These are phyloP conservation scores for Naegleria gruberi DNA, from an alignment of 208 protist species.

Conservation along the genomic window DNA sequence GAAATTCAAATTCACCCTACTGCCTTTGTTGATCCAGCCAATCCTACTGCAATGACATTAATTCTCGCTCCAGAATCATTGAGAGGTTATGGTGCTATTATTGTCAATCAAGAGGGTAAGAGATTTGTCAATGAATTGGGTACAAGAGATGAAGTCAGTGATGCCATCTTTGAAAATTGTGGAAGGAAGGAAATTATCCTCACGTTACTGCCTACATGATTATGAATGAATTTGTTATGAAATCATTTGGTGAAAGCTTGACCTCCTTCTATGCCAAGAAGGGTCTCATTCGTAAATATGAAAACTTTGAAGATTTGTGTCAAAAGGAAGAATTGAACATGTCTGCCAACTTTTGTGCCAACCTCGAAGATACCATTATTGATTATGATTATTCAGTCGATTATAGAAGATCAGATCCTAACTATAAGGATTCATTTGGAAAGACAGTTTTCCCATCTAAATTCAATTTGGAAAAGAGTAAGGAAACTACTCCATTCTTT, in stretches of 20 bases:
- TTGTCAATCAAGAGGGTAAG: constrained; percentile 72
- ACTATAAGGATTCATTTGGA: constrained; percentile 34
- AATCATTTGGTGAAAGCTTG: neutral
- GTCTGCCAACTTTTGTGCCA: neutral
- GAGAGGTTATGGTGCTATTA: constrained; percentile 79
- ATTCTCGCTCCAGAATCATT: constrained; percentile 88
- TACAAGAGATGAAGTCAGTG: constrained; percentile 80
- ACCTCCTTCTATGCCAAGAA: constrained; percentile 6
- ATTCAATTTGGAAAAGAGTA: constrained; percentile 22
- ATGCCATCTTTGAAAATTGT: constrained; percentile 58
- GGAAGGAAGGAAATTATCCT: constrained; percentile 54
- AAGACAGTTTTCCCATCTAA: constrained; percentile 38
- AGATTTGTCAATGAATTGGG: constrained; percentile 89
- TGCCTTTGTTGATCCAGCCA: constrained; percentile 76
- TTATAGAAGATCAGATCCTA: constrained; percentile 15
- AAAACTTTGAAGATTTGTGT: constrained; percentile 5
- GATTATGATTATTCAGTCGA: constrained; percentile 34
- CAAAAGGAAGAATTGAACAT: constrained; percentile 25
- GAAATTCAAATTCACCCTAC: constrained; percentile 91
- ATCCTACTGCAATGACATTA: constrained; percentile 70
- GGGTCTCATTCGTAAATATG: constrained; percentile 26
- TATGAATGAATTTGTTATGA: neutral
- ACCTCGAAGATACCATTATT: constrained; percentile 30
- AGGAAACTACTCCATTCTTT: constrained; percentile 20
- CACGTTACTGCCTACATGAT: constrained; percentile 33